Evolutionary conservation across 352 stramenopile species (phyloP), one percentile per base, ranked within the genome.

Genomic region (Phytophthora macrochlamydospora): DNA sequence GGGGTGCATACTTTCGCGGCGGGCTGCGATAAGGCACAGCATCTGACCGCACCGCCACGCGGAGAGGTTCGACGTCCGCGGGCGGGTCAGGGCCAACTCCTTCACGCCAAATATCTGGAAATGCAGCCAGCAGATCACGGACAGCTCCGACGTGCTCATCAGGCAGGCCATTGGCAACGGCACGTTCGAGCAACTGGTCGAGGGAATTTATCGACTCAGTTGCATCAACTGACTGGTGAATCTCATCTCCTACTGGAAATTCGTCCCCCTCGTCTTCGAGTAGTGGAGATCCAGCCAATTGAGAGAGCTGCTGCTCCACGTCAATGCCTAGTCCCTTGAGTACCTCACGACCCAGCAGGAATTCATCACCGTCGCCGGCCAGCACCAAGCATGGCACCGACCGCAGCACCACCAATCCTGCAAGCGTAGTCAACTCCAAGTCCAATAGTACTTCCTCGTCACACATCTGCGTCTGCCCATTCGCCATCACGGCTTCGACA

Each of bases 351-450:
- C 63, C 44, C 0, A 65, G 63, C 32, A 71, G 30, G 8, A 71
- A 44, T 14, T 58, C 45, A 11, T 62, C 64, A n/a, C 52, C 4
- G 14, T 28, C 29, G 33, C 40, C 18, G 7, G 3, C 14, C 31
- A 60, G n/a, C 5, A 60, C 18, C 4, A 64, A 11, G 32, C 56
- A 64, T 2, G 35, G 14, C 8, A 52, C 9, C 14, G 31, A 6
- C 53, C 33, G 43, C 50, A 67, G 2, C 7, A 13, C 45, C 1
- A 64, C 56, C 33, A 38, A 13, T 0, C 56, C 56, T 7, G 52
- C 56, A 4, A 60, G 45, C n/a, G 64, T 66, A 13, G 11, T 12
- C 3, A 70, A 31, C 33, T 65, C 44, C 3, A 70, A 7, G 12
- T 70, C n/a, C 11, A 65, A 14, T 1, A 65, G 32, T 0, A 59